These are phyloP conservation scores for Silene uniflora DNA, from an alignment of 148 eudicot genomes.

Conservation along the genomic window DNA sequence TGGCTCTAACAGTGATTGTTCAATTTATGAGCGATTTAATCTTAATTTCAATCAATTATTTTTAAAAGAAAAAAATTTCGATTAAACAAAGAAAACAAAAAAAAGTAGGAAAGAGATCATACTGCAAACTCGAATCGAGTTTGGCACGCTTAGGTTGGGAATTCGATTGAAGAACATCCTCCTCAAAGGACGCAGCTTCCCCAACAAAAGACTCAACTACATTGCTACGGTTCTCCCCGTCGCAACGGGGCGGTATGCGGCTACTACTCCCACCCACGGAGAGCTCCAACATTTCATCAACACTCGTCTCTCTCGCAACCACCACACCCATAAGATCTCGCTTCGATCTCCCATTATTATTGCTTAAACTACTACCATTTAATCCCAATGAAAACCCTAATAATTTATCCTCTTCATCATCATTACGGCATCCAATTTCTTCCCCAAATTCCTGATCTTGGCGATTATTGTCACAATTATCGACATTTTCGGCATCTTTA, in stretches of 20 bases:
- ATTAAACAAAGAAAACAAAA: not conserved
- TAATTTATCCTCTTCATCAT: conserved; percentile 16
- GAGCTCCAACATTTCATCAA: conserved; percentile 24
- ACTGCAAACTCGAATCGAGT: conserved; percentile 29
- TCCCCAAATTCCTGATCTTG: conserved; percentile 16
- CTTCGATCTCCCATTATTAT: conserved; percentile 26
- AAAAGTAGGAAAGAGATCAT: conserved; percentile 9
- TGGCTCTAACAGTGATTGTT: not conserved
- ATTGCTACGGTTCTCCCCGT: conserved; percentile 1
- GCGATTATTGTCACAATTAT: not conserved
- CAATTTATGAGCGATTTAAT: not conserved
- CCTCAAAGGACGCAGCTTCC: conserved; percentile 14
- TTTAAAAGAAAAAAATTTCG: too few relatives aligned
- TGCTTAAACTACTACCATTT: conserved; percentile 9
- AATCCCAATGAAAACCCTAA: conserved; percentile 34
- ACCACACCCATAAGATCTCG: conserved; percentile 30
- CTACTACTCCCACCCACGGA: conserved; percentile 32
- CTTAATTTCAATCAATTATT: not conserved
- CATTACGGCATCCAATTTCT: not conserved
- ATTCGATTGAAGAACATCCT: conserved; percentile 35
- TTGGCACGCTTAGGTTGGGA: conserved; percentile 73
- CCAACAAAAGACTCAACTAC: not conserved
- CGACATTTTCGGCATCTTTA: not conserved
- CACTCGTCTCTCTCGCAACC: conserved; percentile 33
- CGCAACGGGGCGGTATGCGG: conserved; percentile 18